Evolutionary conservation across 2,329 filamentous ascomycete species (phyloP).

Genomic region (Aspergillus sp.): DNA sequence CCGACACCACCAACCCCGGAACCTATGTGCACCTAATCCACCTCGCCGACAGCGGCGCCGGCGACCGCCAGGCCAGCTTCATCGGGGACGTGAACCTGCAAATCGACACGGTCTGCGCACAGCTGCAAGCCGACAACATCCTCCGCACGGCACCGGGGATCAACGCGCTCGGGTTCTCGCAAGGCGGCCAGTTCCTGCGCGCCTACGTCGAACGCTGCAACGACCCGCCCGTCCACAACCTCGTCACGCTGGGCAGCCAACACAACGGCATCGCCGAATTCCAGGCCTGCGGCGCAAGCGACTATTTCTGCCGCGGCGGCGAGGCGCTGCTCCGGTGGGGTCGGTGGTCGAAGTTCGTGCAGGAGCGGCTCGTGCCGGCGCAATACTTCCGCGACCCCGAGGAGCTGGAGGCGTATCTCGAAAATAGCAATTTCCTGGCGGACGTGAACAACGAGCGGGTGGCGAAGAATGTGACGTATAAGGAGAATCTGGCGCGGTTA

Average conservation of each 20-base stretch:
- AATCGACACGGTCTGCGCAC: conserved; percentile 72
- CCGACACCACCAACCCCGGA: conserved; percentile 71
- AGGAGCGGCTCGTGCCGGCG: conserved; percentile 79
- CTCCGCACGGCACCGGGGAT: conserved; percentile 78
- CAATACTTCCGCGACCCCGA: conserved; percentile 84
- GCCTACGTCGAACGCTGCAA: conserved; percentile 89
- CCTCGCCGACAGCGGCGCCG: conserved; percentile 62
- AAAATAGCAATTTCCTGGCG: conserved; percentile 81
- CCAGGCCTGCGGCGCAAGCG: conserved; percentile 65
- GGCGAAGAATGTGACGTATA: conserved; percentile 73
- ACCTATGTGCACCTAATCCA: conserved; percentile 81
- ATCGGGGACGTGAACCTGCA: conserved; percentile 85
- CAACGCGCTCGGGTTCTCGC: conserved; percentile 91
- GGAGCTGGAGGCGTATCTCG: conserved; percentile 71
- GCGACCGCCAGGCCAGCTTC: conserved; percentile 82
- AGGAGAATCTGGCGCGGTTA: conserved; percentile 65
- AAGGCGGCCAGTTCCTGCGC: conserved; percentile 94
- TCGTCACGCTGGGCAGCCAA: conserved; percentile 87
- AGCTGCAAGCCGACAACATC: conserved; percentile 72
- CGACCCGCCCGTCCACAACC: conserved; percentile 67
- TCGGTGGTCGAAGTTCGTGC: conserved; percentile 77
- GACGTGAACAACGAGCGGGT: conserved; percentile 92
- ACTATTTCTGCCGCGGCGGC: conserved; percentile 79
- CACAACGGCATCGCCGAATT: conserved; percentile 91
- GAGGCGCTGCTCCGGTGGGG: conserved; percentile 76